These are phyloP conservation scores for Chrysosporium keratinophilum DNA, from an alignment of 2,329 filamentous ascomycete species.

Conservation along the genomic window DNA sequence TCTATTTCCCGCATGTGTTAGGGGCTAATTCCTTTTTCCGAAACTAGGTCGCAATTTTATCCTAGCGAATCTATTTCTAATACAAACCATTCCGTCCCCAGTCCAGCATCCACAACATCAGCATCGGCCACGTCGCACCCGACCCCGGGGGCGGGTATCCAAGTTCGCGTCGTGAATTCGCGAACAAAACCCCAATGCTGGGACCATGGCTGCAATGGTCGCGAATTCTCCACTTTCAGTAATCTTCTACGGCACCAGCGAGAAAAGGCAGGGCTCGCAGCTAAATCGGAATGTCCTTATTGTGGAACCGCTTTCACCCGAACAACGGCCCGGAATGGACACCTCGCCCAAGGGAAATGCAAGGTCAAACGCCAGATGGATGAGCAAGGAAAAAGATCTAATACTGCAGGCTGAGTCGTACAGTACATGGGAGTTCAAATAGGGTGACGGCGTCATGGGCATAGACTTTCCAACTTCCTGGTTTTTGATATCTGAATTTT, in stretches of 20 bases:
- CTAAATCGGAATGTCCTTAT: conserved; percentile 79
- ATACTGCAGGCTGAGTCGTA: not conserved
- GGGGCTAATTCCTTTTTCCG: not conserved
- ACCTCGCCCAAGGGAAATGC: conserved; percentile 80
- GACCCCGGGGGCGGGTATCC: conserved; percentile 28
- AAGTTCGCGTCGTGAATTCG: conserved; percentile 59
- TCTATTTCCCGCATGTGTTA: not conserved
- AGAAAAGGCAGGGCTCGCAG: conserved; percentile 83
- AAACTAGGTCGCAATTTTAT: not conserved
- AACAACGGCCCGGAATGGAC: conserved; percentile 78
- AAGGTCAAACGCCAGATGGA: conserved; percentile 43
- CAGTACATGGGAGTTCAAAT: not conserved
- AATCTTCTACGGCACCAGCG: conserved; percentile 86
- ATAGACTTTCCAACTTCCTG: not conserved
- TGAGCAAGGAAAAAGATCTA: not conserved
- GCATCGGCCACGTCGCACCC: conserved; percentile 6
- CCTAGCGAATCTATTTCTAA: not conserved
- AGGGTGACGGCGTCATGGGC: no score
- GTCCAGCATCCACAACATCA: not conserved
- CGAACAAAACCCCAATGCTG: conserved; percentile 92
- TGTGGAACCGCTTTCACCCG: conserved; percentile 90
- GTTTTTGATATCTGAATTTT: not conserved
- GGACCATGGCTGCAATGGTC: conserved; percentile 93
- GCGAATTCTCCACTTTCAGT: conserved; percentile 93
- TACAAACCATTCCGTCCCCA: not conserved